These are phyloP conservation scores for Saksenaea vasiformis DNA, from an alignment of 371 early-diverging fungal genomes.

Conservation along the genomic window DNA sequence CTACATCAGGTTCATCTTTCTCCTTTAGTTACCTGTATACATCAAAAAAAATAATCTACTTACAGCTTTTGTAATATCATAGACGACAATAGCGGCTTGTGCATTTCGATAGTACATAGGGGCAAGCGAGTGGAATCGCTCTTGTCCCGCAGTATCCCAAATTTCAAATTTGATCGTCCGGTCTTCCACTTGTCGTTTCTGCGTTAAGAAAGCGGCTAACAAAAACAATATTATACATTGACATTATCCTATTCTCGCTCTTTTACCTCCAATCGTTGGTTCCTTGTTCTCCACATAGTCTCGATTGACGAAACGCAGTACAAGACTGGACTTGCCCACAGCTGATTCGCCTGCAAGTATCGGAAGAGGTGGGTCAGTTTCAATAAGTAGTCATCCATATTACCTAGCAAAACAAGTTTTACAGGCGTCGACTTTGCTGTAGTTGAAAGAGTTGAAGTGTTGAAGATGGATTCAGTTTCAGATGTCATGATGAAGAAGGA, in stretches of 20 bases:
- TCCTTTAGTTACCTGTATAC: constrained; percentile 18
- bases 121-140: constrained; percentile 91
- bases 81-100: constrained; percentile 94
- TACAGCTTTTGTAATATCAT: constrained; percentile 91
- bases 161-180: constrained; percentile 82
- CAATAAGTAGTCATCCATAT: not conserved
- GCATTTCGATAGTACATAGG: constrained; percentile 99
- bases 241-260: no score
- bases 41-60: no score
- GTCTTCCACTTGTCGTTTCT: constrained; percentile 69
- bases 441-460: not conserved
- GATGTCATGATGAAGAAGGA: not conserved
- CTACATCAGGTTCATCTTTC: constrained; percentile 25
- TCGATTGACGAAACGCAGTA: constrained; percentile 89
- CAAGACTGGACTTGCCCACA: constrained; percentile 84
- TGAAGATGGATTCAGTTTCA: not conserved
- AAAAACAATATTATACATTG: not conserved
- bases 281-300: constrained; percentile 95
- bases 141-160: constrained; percentile 95
- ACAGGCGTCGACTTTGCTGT: not conserved
- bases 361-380: not conserved
- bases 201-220: constrained; percentile 81
- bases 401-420: constrained; percentile 27
- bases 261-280: constrained; percentile 92
- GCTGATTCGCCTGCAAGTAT: constrained; percentile 75